A percentile compares a stretch with the other conserved stretches of the same genome.
Evolutionary conservation across 257 asterid genomes (phyloP).

Genomic region (Sherardia arvensis): DNA sequence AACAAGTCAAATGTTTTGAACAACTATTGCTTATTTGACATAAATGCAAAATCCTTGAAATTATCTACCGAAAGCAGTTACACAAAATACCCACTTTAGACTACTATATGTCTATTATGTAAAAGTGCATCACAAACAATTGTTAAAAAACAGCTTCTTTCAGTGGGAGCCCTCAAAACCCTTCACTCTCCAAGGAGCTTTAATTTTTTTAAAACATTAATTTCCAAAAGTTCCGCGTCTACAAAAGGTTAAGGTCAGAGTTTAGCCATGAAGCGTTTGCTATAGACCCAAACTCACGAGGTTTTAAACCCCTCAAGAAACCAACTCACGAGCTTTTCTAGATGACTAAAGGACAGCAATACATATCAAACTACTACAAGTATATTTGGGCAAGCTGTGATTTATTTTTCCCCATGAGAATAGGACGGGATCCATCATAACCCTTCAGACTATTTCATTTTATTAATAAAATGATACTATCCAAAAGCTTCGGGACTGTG

Average conservation of each 20-base stretch:
- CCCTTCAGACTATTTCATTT: no score
- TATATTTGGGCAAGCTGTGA: no score
- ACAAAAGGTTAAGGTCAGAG: background rate
- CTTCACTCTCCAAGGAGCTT: background rate
- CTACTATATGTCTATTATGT: background rate
- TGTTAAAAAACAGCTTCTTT: no score
- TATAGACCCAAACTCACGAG: background rate
- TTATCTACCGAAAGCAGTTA: no score
- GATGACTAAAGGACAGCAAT: background rate
- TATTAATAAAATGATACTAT: no score
- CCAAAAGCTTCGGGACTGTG: background rate
- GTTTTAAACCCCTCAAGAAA: background rate
- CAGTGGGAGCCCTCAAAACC: background rate
- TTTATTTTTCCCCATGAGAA: no score
- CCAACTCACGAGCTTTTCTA: no score
- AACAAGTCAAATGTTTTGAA: slow-evolving; percentile 9
- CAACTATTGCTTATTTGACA: background rate
- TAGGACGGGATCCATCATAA: no score
- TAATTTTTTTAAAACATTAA: no score
- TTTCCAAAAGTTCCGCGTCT: background rate
- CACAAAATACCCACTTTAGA: background rate
- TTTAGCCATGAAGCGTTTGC: background rate
- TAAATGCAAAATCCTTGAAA: background rate
- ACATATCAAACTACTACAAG: background rate
- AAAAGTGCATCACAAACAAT: background rate